Conservation (phyloP, 371 early-diverging fungal species). For the Mycotypha africana region DNA sequence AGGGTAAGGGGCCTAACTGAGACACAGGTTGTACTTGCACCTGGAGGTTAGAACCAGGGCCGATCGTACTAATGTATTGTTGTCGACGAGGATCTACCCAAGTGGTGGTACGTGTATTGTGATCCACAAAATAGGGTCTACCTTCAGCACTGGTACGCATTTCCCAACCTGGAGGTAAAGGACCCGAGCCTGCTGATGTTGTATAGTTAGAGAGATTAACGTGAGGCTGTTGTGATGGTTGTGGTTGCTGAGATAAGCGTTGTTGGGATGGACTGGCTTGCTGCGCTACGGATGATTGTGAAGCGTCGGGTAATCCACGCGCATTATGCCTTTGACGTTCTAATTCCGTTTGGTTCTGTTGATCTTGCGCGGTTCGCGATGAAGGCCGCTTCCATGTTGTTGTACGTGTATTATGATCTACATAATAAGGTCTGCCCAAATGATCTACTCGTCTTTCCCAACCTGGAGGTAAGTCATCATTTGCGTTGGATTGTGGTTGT, state of each 20-base stretch:
- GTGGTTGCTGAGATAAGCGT: too few species aligned
- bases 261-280: too few species aligned
- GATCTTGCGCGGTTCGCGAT: slow-evolving; percentile 45
- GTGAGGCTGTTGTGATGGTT: too few species aligned
- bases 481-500: neutral
- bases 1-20: slow-evolving; percentile 86
- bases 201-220: too few species aligned
- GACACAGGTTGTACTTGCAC: slow-evolving; percentile 71
- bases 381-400: slow-evolving; percentile 74
- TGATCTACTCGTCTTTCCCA: slow-evolving; percentile 75
- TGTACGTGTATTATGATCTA: slow-evolving; percentile 65
- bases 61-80: slow-evolving; percentile 55
- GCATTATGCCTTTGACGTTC: slow-evolving; percentile 77
- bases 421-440: slow-evolving; percentile 66
- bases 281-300: too few species aligned
- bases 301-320: slow-evolving; percentile 75
- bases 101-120: slow-evolving; percentile 94
- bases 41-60: slow-evolving; percentile 49
- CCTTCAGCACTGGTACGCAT: slow-evolving; percentile 88
- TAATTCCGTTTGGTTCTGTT: slow-evolving; percentile 58
- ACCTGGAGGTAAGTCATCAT: slow-evolving; percentile 26
- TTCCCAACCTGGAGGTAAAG: slow-evolving; percentile 94
- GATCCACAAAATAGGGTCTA: slow-evolving; percentile 96
- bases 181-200: slow-evolving; percentile 72
- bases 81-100: slow-evolving; percentile 92